A percentile compares a stretch with the other conserved stretches of the same genome.
phyloP scores from a whole-genome alignment of 1,139 yeast genomes.

The Chernovozyma sophiae-reginae region DNA sequence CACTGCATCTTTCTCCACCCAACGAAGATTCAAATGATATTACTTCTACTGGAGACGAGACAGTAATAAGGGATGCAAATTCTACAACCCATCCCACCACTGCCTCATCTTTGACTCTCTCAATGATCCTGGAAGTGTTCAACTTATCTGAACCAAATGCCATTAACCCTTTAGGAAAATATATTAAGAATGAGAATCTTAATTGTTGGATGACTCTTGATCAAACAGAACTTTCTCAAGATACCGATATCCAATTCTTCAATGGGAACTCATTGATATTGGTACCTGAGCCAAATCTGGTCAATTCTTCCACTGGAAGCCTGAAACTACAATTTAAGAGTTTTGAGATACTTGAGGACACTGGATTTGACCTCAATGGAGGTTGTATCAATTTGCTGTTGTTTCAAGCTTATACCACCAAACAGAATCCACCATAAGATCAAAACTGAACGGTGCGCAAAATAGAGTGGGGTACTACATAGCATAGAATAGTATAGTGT shows the following conservation, averaged over 20 bases:
- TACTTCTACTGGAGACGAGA: background rate
- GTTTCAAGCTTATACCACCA: conserved; percentile 71
- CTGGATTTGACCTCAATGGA: conserved; percentile 57
- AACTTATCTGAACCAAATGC: conserved; percentile 33
- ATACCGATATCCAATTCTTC: conserved; percentile 32
- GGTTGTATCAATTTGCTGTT: conserved; percentile 67
- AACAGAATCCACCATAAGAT: conserved; percentile 62
- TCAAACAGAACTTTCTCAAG: conserved; percentile 27
- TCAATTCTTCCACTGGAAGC: background rate
- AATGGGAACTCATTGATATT: conserved; percentile 26
- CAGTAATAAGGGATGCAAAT: background rate
- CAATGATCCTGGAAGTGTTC: conserved; percentile 20
- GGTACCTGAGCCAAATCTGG: conserved; percentile 4
- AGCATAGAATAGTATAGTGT: too few species aligned
- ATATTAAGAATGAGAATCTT: conserved; percentile 18
- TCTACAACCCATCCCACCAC: background rate
- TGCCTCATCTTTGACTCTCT: background rate
- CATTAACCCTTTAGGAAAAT: conserved; percentile 22
- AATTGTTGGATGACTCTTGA: conserved; percentile 30
- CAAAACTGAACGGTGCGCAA: too few species aligned
- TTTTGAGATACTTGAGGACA: conserved; percentile 70
- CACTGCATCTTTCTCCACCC: background rate
- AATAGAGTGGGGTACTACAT: too few species aligned
- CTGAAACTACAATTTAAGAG: conserved; percentile 29
- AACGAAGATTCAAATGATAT: background rate